Percentiles rank a stretch among this genome's conserved stretches.
Conservation (phyloP, 805 yeast species). For the Candida insectalens region DNA sequence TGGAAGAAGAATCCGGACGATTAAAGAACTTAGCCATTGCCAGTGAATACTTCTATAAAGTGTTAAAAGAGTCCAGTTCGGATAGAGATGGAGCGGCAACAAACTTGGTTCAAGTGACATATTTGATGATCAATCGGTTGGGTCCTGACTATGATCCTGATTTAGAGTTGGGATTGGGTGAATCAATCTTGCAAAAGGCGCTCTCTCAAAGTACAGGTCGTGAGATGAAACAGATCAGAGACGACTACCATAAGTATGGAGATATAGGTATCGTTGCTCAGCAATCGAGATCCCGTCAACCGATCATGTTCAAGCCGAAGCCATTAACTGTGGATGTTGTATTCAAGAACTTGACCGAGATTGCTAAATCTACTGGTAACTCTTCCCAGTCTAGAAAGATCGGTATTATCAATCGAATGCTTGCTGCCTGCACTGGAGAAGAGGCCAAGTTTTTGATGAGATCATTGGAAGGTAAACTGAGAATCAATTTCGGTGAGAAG, state of each 20-base stretch:
- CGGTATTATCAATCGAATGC: slow-evolving; percentile 67
- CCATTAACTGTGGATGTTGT: slow-evolving; percentile 68
- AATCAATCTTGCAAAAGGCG: slow-evolving; percentile 78
- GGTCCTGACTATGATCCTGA: slow-evolving; percentile 94
- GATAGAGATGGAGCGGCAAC: slow-evolving; percentile 14
- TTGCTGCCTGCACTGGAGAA: slow-evolving; percentile 73
- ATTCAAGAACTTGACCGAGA: slow-evolving; percentile 61
- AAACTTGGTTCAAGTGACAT: slow-evolving; percentile 61
- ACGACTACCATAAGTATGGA: slow-evolving; percentile 70
- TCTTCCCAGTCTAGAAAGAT: slow-evolving; percentile 77
- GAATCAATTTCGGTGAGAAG: slow-evolving; percentile 92
- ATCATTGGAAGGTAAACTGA: slow-evolving; percentile 82
- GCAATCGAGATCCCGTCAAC: slow-evolving; percentile 73
- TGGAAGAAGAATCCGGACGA: slow-evolving; percentile 76
- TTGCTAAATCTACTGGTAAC: slow-evolving; percentile 71
- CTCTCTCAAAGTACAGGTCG: slow-evolving; percentile 87
- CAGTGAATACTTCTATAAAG: slow-evolving; percentile 59
- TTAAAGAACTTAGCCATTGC: slow-evolving; percentile 71
- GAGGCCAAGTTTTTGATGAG: slow-evolving; percentile 90
- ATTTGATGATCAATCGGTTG: slow-evolving; percentile 75
- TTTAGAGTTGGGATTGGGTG: slow-evolving; percentile 89
- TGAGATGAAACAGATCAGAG: slow-evolving; percentile 56
- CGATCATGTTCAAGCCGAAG: slow-evolving; percentile 88
- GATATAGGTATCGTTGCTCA: slow-evolving; percentile 89
- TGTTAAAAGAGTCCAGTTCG: slow-evolving; percentile 35